Base-by-base conservation (phyloP, 129 eudicot species). In the Scalesia atractyloides region DNA sequence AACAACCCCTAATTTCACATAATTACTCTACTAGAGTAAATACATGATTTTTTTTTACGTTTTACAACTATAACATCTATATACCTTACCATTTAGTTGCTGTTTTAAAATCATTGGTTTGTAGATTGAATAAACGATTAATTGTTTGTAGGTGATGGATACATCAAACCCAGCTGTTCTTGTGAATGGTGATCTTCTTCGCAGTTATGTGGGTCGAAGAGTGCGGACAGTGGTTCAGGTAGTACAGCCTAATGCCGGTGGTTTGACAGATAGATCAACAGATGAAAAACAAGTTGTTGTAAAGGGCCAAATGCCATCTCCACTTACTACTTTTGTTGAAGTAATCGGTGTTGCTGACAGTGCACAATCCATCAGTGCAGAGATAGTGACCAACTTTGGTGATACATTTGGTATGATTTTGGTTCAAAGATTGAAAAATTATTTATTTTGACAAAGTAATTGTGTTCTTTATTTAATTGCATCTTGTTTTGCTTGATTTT, bases 161-260 rank as follows among this genome's bases (percentile, higher is more conserved):
- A 84, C 88, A 16, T 86, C 97, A 68, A 90, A 86, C 71, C 97
- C 96, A 48, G 91, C 89, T 15, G 97, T 80, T 2, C 81, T 94
- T 56, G 97, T 87, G 17, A 93, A 93, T 51, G 95, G 82, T 6
- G 98, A 79, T 75, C 77, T 89, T 48, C 77, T 89, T 14, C 77
- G 79, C 39, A 60, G 66, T 70, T 82, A 84, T 43, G 84, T 87
- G 16, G 96, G 97, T 1, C 77, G 84, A 53, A 84, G 86, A 73
- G 98, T 93, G 98, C 80, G 97, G 26, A 80, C 89, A 4, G 97
- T 94, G 34, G 78, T 94, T 74, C 96, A 90, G 86, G 92, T 90
- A 43, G 43, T 89, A 12, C 85, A 88, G 48, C 49, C 83, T 47
- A 97, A 92, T 72, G 82, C 81, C 18, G 83, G 82, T 16, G 85